Evolutionary conservation across 257 asterid genomes (phyloP).

Genomic region (Solanum chmielewskii): DNA sequence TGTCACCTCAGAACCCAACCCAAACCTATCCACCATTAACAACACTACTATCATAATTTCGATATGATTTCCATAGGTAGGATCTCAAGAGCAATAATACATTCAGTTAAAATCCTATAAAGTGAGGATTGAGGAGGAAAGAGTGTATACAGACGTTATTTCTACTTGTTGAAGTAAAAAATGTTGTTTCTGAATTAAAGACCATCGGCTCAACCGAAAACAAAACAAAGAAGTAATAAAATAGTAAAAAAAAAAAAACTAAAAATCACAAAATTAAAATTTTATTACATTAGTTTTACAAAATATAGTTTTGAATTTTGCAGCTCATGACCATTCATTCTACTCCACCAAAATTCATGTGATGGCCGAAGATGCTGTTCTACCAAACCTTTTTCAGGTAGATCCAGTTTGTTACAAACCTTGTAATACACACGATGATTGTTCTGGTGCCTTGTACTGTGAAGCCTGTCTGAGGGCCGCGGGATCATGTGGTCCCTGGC

Average conservation of each 20-base stretch:
- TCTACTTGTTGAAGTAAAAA: no score
- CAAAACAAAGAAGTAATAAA: no score
- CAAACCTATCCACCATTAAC: neutral
- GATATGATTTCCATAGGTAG: neutral
- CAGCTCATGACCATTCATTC: neutral
- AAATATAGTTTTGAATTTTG: no score
- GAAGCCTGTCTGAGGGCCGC: neutral
- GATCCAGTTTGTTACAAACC: neutral
- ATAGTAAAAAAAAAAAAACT: no score
- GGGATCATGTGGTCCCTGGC: neutral
- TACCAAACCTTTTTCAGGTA: neutral
- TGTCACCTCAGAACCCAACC: neutral
- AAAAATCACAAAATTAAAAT: no score
- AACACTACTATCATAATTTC: neutral
- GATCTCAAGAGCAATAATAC: no score
- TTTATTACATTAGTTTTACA: no score
- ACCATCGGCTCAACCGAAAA: no score
- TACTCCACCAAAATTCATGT: neutral
- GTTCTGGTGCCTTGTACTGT: neutral
- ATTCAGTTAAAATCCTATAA: no score
- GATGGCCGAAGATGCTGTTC: neutral
- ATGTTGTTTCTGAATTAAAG: no score
- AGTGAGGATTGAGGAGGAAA: neutral
- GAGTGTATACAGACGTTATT: no score
- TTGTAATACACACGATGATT: neutral